These are phyloP conservation scores for Neonectria sp. DNA, from an alignment of 2,329 filamentous ascomycete genomes.

Conservation along the genomic window DNA sequence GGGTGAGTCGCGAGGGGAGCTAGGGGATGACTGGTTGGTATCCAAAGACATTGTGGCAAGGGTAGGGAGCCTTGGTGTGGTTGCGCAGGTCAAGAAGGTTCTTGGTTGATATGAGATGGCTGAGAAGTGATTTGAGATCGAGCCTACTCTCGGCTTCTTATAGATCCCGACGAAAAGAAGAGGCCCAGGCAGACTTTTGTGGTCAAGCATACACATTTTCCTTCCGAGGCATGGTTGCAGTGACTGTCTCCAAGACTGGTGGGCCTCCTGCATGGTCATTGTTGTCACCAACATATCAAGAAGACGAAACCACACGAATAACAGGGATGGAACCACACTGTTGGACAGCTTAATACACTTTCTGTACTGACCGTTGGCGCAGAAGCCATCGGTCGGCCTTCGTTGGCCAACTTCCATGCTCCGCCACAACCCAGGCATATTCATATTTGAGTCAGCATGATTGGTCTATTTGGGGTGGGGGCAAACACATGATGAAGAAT, in stretches of 20 bases:
- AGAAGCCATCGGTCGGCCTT: neutral
- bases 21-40: neutral
- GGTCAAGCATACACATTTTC: neutral
- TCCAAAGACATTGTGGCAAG: neutral
- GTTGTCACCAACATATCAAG: neutral
- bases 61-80: accelerated
- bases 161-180: no score
- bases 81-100: no score
- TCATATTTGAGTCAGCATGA: neutral
- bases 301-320: neutral
- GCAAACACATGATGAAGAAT: neutral
- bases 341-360: neutral
- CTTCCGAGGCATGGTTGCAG: neutral
- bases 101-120: neutral
- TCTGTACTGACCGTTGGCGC: neutral
- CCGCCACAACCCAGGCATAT: neutral
- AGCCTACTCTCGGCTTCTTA: neutral
- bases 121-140: neutral
- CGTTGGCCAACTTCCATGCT: neutral
- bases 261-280: neutral
- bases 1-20: neutral
- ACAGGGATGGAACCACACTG: neutral
- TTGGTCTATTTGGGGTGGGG: no score
- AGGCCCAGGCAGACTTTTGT: neutral
- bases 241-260: no score